Percentiles rank a stretch among this genome's conserved stretches.
These are phyloP conservation scores for Fusarium sublunatum DNA, from an alignment of 2,329 filamentous ascomycete species.

Conservation along the genomic window DNA sequence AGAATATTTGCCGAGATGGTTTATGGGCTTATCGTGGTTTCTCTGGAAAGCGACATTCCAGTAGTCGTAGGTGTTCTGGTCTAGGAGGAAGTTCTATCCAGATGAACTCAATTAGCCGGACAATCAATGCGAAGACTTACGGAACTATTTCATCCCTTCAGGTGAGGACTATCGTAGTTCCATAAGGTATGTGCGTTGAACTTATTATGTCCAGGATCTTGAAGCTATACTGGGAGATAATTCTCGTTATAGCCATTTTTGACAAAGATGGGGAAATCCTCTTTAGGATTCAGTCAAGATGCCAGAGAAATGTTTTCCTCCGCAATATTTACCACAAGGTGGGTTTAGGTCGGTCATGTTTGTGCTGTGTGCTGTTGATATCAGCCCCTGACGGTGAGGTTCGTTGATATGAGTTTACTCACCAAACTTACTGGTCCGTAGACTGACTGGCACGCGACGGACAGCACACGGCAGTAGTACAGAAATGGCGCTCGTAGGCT, in stretches of 20 bases:
- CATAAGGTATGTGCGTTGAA: conserved; percentile 62
- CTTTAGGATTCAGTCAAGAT: background rate
- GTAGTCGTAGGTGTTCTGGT: conserved; percentile 71
- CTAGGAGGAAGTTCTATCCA: conserved; percentile 25
- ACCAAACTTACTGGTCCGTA: conserved; percentile 65
- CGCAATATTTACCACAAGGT: conserved; percentile 58
- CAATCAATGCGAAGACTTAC: background rate
- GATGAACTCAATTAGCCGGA: background rate
- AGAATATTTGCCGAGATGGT: conserved; percentile 62
- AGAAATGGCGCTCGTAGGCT: conserved; percentile 69
- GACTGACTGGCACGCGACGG: conserved; percentile 71
- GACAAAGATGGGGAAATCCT: conserved; percentile 62
- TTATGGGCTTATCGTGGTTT: conserved; percentile 61
- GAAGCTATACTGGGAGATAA: conserved; percentile 64
- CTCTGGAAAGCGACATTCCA: conserved; percentile 72
- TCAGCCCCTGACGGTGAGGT: background rate
- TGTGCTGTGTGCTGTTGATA: conserved; percentile 70
- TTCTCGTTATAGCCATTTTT: conserved; percentile 61
- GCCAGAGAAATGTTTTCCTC: too few relatives aligned
- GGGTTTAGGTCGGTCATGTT: conserved; percentile 67
- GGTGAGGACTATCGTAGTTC: conserved; percentile 62
- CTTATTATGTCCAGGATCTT: conserved; percentile 63
- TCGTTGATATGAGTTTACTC: background rate
- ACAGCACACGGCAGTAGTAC: conserved; percentile 72
- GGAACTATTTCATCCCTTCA: background rate